Conservation (phyloP, 2,329 filamentous ascomycete genomes). For the Stemphylium lycopersici region DNA sequence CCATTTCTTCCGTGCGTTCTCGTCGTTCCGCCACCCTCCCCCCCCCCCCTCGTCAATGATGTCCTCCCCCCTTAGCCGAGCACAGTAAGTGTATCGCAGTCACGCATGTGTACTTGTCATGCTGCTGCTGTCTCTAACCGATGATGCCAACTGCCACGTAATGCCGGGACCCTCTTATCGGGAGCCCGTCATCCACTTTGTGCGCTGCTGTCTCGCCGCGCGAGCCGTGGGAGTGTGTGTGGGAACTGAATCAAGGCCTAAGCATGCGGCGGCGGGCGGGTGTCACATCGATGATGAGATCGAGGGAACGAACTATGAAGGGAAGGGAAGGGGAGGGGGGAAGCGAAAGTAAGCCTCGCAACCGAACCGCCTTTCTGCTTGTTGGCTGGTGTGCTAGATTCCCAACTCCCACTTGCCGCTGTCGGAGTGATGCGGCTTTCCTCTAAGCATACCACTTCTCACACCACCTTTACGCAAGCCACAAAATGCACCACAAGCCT, state of each 20-base stretch:
- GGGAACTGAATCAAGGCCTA: too few relatives aligned
- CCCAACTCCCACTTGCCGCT: not conserved
- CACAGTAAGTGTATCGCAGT: not conserved
- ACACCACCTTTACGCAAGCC: not conserved
- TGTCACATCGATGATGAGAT: not conserved
- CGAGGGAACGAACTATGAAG: not conserved
- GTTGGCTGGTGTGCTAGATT: too few relatives aligned
- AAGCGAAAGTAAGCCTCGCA: not conserved
- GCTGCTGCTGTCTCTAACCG: not conserved
- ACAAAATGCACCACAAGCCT: not conserved
- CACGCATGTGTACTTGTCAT: not conserved
- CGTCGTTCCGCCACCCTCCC: not conserved
- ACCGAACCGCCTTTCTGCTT: not conserved
- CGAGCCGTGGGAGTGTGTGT: not conserved
- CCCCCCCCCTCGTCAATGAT: not conserved
- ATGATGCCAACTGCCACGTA: constrained; percentile 8
- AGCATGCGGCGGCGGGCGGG: too few relatives aligned
- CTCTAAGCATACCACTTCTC: not conserved
- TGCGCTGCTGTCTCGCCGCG: constrained; percentile 1
- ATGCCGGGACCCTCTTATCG: constrained; percentile 2
- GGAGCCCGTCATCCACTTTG: not conserved
- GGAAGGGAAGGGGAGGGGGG: not conserved
- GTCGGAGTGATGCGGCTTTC: not conserved
- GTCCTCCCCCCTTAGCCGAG: not conserved
- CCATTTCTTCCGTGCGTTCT: constrained; percentile 16